Conservation (phyloP, 768 basidiomycete species). For the Lanmaoa rubissima region DNA sequence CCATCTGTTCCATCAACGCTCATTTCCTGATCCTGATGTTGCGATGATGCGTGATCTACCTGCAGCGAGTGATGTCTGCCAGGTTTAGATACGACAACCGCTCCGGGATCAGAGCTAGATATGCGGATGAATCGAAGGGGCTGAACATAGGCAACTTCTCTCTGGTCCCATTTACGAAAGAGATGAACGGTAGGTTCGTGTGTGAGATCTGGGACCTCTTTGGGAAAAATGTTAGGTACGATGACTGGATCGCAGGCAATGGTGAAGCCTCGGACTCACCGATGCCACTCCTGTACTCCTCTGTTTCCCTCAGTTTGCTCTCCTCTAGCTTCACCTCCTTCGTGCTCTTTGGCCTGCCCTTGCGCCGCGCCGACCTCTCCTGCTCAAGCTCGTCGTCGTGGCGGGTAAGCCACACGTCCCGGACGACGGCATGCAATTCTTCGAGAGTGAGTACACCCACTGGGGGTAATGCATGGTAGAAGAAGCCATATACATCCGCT, state of each 20-base stretch:
- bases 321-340: slow-evolving; percentile 71
- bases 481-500: slow-evolving; percentile 77
- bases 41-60: slow-evolving; percentile 2
- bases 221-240: background rate
- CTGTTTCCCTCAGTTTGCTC: slow-evolving; percentile 61
- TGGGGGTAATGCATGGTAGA: slow-evolving; percentile 67
- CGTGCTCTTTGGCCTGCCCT: slow-evolving; percentile 72
- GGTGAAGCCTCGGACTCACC: slow-evolving; percentile 45
- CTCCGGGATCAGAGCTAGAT: slow-evolving; percentile 50
- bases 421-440: slow-evolving; percentile 63
- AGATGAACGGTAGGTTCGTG: slow-evolving; percentile 65
- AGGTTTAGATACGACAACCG: slow-evolving; percentile 51
- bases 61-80: slow-evolving; percentile 52
- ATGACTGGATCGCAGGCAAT: background rate
- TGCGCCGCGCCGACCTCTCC: slow-evolving; percentile 60
- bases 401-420: slow-evolving; percentile 71
- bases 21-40: slow-evolving; percentile 26
- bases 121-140: slow-evolving; percentile 77
- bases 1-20: slow-evolving; percentile 27
- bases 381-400: slow-evolving; percentile 62
- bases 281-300: slow-evolving; percentile 77
- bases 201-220: slow-evolving; percentile 80
- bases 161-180: slow-evolving; percentile 78
- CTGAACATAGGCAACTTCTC: slow-evolving; percentile 66
- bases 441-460: slow-evolving; percentile 55